Base-by-base conservation (phyloP, 2,329 filamentous ascomycete species). In the Verticillium zaregamsianum region DNA sequence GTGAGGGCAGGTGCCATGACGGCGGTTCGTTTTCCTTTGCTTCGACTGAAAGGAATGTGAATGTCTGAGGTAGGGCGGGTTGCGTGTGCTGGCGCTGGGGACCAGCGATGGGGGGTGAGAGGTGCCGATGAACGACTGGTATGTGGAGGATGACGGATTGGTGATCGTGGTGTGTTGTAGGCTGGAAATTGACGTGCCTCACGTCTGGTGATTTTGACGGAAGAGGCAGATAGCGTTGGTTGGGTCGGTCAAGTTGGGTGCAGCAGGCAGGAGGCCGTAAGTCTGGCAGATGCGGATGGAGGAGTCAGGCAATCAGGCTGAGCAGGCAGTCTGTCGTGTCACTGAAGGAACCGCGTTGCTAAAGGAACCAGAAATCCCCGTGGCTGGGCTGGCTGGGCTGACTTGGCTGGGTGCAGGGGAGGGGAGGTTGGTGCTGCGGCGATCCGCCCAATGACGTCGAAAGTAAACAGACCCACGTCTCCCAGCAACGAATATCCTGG, bases 1-100 rank as follows among this genome's bases (percentile, higher is more conserved):
- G 79, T 79, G 17, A 78, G 72, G 15, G 72, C 67, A 2, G 73
- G 67, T 40, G 71, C 66, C 56, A 72, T 61, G 65, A 73, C 63
- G 20, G 45, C n/a, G 45, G 45, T 28, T 28, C 28, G 28, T 5
- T 28, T 6, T 6, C 1, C 28, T 28, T 28, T 5, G 28, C 28
- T 28, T 28, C 28, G 28, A 28, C 28, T 28, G n/a, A 3, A n/a
- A 23, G 45, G 45, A 49, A 49, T 49, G 45, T 49, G 20, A n/a
- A n/a, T 49, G 45, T 49, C 9, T n/a, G 9, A 25, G 20, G 5
- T 49, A n/a, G 45, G 45, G 28, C 1, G 28, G 28, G 28, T 28
- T 49, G 45, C n/a, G 3, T 35, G 33, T 35, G 45, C 45, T 49
- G 45, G 45, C 12, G 45, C 45, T 49, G 17, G 37, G 17, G 32